A percentile compares a stretch with the other conserved stretches of the same genome.
phyloP scores from a whole-genome alignment of 2,329 filamentous ascomycete species.

The Penicillium sp. region DNA sequence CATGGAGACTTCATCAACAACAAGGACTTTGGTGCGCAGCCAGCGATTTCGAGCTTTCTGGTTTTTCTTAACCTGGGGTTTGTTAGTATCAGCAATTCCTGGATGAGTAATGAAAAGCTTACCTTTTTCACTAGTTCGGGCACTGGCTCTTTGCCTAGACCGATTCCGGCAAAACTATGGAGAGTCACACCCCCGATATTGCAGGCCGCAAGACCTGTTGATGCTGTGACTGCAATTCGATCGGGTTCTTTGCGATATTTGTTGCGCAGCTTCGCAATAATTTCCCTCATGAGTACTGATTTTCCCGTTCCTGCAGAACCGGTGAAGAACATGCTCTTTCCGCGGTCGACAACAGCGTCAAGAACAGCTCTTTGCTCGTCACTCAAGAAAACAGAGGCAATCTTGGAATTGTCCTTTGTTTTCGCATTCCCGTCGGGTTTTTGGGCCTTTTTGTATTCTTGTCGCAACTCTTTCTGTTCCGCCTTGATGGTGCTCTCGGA shows the following conservation, averaged over 20 bases:
- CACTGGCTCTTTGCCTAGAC: constrained; percentile 84
- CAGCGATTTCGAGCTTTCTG: constrained; percentile 84
- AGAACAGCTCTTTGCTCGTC: constrained; percentile 83
- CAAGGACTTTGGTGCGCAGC: constrained; percentile 80
- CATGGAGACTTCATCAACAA: constrained; percentile 98
- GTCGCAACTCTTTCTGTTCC: constrained; percentile 69
- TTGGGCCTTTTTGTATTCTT: constrained; percentile 55
- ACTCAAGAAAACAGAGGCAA: constrained; percentile 68
- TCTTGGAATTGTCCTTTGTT: constrained; percentile 38
- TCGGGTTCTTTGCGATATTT: constrained; percentile 77
- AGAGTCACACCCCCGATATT: constrained; percentile 95
- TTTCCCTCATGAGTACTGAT: constrained; percentile 89
- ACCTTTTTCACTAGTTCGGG: constrained; percentile 76
- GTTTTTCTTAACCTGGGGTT: constrained; percentile 68
- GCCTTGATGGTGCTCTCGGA: constrained; percentile 73
- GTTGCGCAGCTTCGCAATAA: constrained; percentile 74
- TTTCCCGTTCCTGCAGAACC: constrained; percentile 96
- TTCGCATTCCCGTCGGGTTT: constrained; percentile 44
- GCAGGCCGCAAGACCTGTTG: constrained; percentile 91
- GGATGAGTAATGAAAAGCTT: neutral
- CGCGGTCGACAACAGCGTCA: constrained; percentile 73
- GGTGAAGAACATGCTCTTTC: constrained; percentile 94
- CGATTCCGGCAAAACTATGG: constrained; percentile 94
- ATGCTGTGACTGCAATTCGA: constrained; percentile 87
- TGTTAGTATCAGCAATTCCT: constrained; percentile 15